phyloP scores from a whole-genome alignment of 2,329 filamentous ascomycete genomes.

The Phyllosticta ampelicida region DNA sequence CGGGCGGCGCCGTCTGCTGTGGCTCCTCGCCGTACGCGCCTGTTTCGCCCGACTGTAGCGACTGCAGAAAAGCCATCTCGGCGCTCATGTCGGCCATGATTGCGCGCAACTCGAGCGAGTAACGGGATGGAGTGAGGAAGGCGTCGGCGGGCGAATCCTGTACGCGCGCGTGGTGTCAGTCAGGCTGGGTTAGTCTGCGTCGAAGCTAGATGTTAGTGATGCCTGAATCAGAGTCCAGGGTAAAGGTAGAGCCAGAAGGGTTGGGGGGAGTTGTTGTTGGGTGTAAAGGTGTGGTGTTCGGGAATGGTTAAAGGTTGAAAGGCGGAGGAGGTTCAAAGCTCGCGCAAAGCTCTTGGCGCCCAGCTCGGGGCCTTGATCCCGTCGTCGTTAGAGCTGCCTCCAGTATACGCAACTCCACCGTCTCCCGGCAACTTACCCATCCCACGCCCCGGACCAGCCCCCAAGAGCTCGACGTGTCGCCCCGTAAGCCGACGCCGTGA shows the following conservation, averaged over 20 bases:
- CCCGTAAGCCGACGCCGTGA: not conserved
- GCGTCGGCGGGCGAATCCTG: slow-evolving; percentile 1
- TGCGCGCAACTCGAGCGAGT: not conserved
- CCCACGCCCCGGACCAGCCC: not conserved
- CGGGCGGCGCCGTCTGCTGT: slow-evolving; percentile 12
- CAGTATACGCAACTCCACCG: slow-evolving; percentile 6
- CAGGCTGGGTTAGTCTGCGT: not conserved
- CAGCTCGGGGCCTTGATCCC: not conserved
- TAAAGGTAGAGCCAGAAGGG: too few species aligned
- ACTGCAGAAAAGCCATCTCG: slow-evolving; percentile 43
- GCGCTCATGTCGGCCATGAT: slow-evolving; percentile 43
- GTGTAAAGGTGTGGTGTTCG: not conserved
- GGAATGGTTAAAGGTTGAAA: not conserved
- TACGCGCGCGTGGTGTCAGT: slow-evolving; percentile 3
- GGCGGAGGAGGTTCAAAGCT: not conserved
- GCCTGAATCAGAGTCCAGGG: not conserved
- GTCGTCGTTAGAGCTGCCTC: not conserved
- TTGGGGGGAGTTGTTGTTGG: not conserved
- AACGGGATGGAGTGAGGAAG: slow-evolving; percentile 1
- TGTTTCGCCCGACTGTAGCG: slow-evolving; percentile 35
- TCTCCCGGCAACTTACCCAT: slow-evolving; percentile 3
- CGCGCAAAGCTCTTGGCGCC: not conserved
- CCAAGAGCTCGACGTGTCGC: slow-evolving; percentile 8
- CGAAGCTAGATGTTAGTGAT: not conserved
- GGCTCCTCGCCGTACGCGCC: slow-evolving; percentile 19